These are phyloP conservation scores for Kuraishia hungarica DNA, from an alignment of 805 yeast species.

Conservation along the genomic window DNA sequence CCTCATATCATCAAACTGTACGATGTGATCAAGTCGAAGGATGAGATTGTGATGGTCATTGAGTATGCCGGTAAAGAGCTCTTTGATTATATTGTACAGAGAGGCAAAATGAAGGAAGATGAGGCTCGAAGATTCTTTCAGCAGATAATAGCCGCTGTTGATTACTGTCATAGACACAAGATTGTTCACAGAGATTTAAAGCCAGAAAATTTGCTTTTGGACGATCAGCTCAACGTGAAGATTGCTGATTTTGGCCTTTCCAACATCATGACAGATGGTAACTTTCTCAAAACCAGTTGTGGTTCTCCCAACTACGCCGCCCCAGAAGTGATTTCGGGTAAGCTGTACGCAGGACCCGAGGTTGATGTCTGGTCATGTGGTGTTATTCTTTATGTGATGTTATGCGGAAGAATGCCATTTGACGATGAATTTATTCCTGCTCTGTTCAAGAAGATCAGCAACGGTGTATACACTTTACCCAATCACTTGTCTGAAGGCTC, in stretches of 20 bases:
- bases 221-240: conserved; percentile 85
- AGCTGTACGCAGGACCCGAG: conserved; percentile 94
- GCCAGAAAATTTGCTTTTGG: conserved; percentile 87
- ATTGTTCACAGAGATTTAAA: conserved; percentile 95
- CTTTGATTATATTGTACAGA: conserved; percentile 90
- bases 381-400: conserved; percentile 89
- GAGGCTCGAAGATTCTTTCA: conserved; percentile 93
- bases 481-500: conserved; percentile 83
- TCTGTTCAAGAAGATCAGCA: conserved; percentile 81
- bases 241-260: conserved; percentile 95
- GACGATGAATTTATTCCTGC: conserved; percentile 97
- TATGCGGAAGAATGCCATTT: conserved; percentile 91
- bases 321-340: conserved; percentile 93
- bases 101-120: conserved; percentile 85
- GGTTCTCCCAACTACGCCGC: conserved; percentile 98
- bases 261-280: conserved; percentile 96
- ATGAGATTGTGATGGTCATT: conserved; percentile 94
- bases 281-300: conserved; percentile 88
- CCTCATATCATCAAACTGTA: conserved; percentile 94
- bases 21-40: conserved; percentile 91
- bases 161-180: conserved; percentile 92
- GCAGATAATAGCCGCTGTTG: conserved; percentile 93
- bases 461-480: conserved; percentile 89
- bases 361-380: conserved; percentile 98
- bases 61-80: conserved; percentile 96